Base-by-base conservation (phyloP, 1,284 basidiomycete species). In the Nidula niveotomentosa region DNA sequence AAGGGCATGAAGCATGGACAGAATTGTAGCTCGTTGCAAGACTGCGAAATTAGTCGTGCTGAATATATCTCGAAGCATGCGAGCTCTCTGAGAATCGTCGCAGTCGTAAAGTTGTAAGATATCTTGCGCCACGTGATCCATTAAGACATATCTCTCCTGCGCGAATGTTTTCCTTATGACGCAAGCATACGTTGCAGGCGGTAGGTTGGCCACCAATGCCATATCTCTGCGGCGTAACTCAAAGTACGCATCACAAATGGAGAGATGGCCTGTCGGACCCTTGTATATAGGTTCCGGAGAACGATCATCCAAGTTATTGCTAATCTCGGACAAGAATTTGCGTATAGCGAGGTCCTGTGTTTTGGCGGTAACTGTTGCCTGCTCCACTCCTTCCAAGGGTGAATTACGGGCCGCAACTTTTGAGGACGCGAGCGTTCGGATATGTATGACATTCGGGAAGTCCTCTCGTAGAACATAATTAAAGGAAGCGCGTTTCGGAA, bases 401-500 rank as follows among this genome's bases (percentile, higher is more conserved):
- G 23, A 23, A 23, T 23, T 23, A 23, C 23, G 23, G 23, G 23
- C 23, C 23, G 23, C 23, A 23, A 23, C 23, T 23, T 23, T 23
- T 23, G 23, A 23, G 23, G 23, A 23, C 23, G 23, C 23, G 23
- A 23, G 23, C 23, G 23, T 23, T 23, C 23, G 23, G 23, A 23
- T 23, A 23, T 23, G 23, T 23, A 23, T 23, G 23, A 23, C 23
- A 23, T 23, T 23, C 23, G 23, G 23, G 23, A 23, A 23, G 23
- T 23, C 3, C 23, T 23, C 23, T 23, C 3, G 23, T 23, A 3
- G 23, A 23, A 23, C 23, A 23, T 2, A 2, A 23, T 2, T 23
- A 23, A 23, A 3, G 23, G 2, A 23, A 47, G 18, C 3, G 45
- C 13, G 18, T 47, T 13, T 69, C 56, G 65, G 60, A 60, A 69